phyloP scores from a whole-genome alignment of 2,329 filamentous ascomycete genomes.

The Calonectria multiphialidica region DNA sequence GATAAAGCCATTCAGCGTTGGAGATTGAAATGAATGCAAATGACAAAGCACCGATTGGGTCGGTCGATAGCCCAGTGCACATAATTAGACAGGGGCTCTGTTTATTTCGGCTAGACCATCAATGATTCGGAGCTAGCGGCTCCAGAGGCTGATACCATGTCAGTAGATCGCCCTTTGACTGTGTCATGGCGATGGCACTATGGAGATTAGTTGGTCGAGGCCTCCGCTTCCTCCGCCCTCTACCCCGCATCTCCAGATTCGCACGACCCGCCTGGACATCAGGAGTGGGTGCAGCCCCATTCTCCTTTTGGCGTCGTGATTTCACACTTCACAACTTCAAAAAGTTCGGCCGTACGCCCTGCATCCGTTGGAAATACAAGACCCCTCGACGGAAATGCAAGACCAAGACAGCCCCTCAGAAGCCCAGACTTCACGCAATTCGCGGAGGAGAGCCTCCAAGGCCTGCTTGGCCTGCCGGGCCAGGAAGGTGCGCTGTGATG shows the following conservation, averaged over 20 bases:
- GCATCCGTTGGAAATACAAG: background rate
- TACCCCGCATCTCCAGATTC: conserved; percentile 15
- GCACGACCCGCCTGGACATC: background rate
- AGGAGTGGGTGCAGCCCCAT: background rate
- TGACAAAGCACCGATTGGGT: background rate
- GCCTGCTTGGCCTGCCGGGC: conserved; percentile 27
- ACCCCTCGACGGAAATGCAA: background rate
- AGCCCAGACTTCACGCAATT: background rate
- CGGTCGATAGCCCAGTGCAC: background rate
- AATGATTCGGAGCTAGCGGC: background rate
- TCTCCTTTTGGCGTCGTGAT: background rate
- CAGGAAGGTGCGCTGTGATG: conserved; percentile 29
- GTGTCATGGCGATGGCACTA: conserved; percentile 4
- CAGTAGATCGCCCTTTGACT: background rate
- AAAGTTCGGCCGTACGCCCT: background rate
- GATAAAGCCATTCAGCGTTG: background rate
- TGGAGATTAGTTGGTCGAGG: background rate
- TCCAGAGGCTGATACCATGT: background rate
- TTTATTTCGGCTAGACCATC: background rate
- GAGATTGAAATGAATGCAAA: background rate
- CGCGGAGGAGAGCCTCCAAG: conserved; percentile 24
- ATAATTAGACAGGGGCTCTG: background rate
- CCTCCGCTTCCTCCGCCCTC: background rate
- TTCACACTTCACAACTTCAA: background rate
- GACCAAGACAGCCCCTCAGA: background rate